A percentile compares a stretch with the other conserved stretches of the same genome.
Conservation (phyloP, 345 rosid genomes). For the Anastatica hierochuntica region DNA sequence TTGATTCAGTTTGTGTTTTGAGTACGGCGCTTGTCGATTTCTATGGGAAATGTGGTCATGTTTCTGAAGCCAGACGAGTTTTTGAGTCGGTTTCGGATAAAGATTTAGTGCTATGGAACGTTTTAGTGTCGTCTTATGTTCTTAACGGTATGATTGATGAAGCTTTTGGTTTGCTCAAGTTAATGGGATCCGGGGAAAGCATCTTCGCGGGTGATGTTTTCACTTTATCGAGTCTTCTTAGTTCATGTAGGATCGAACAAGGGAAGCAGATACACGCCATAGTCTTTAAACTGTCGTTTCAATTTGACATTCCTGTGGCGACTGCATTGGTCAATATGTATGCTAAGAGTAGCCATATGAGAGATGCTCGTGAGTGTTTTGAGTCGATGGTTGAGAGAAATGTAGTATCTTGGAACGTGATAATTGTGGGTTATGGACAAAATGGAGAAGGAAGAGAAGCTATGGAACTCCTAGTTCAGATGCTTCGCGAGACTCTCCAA, state of each 20-base stretch:
- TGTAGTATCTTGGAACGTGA: constrained; percentile 60
- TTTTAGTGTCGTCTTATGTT: constrained; percentile 44
- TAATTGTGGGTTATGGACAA: constrained; percentile 54
- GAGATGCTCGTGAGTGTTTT: constrained; percentile 41
- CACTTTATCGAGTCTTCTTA: constrained; percentile 51
- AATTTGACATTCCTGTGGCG: constrained; percentile 40
- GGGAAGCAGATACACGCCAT: constrained; percentile 52
- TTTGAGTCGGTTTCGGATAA: constrained; percentile 32
- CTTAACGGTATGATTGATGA: constrained; percentile 32
- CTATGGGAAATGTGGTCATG: constrained; percentile 55
- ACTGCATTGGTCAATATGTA: constrained; percentile 56
- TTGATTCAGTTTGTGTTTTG: constrained; percentile 30
- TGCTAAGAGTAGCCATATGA: constrained; percentile 34
- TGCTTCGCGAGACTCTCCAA: constrained; percentile 30
- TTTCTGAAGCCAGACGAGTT: constrained; percentile 36
- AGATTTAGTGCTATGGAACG: constrained; percentile 62
- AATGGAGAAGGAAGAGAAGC: constrained; percentile 43
- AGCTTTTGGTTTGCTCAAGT: constrained; percentile 36
- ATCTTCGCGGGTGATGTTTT: constrained; percentile 38
- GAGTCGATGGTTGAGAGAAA: constrained; percentile 43
- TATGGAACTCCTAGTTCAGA: constrained; percentile 35
- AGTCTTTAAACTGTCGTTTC: constrained; percentile 35
- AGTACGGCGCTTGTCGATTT: constrained; percentile 43
- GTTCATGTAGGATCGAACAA: constrained; percentile 30
- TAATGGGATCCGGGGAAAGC: constrained; percentile 29